These are phyloP conservation scores for Candida ovalis DNA, from an alignment of 805 yeast genomes.

Conservation along the genomic window DNA sequence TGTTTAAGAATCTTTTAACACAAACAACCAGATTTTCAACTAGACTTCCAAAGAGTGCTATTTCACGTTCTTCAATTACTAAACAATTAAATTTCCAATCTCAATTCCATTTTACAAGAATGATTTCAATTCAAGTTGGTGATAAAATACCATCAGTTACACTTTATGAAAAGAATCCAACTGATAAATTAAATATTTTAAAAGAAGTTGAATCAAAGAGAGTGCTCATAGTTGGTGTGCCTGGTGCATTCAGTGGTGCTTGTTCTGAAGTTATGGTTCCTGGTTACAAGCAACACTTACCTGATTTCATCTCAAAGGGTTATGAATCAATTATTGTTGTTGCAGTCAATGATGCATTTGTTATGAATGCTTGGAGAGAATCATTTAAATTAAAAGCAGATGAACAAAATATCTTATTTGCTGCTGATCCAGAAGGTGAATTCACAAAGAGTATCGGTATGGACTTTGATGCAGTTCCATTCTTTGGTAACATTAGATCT, in stretches of 20 bases:
- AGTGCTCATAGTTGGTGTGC: slow-evolving; percentile 53
- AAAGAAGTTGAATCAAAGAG: slow-evolving; percentile 29
- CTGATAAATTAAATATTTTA: slow-evolving; percentile 17
- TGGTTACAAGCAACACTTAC: slow-evolving; percentile 54
- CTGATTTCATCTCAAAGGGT: slow-evolving; percentile 63
- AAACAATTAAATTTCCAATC: too few species aligned
- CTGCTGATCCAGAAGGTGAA: slow-evolving; percentile 79
- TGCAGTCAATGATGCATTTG: slow-evolving; percentile 85
- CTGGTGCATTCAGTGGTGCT: slow-evolving; percentile 80
- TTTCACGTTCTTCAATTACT: too few species aligned
- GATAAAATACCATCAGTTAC: slow-evolving; percentile 18
- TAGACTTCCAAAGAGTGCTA: not conserved
- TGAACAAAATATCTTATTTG: slow-evolving; percentile 33
- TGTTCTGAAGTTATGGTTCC: slow-evolving; percentile 74
- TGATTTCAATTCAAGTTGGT: slow-evolving; percentile 17
- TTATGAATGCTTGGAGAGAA: slow-evolving; percentile 75
- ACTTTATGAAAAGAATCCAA: slow-evolving; percentile 22
- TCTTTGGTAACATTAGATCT: slow-evolving; percentile 75
- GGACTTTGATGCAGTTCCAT: slow-evolving; percentile 67
- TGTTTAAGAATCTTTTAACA: not conserved
- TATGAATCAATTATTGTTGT: slow-evolving; percentile 57
- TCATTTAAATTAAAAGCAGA: slow-evolving; percentile 29
- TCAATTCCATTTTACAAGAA: slow-evolving; percentile 1
- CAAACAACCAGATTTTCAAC: not conserved
- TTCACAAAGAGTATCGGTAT: slow-evolving; percentile 64